These are phyloP conservation scores for Phytophthora vignae DNA, from an alignment of 352 stramenopile genomes.

Conservation along the genomic window DNA sequence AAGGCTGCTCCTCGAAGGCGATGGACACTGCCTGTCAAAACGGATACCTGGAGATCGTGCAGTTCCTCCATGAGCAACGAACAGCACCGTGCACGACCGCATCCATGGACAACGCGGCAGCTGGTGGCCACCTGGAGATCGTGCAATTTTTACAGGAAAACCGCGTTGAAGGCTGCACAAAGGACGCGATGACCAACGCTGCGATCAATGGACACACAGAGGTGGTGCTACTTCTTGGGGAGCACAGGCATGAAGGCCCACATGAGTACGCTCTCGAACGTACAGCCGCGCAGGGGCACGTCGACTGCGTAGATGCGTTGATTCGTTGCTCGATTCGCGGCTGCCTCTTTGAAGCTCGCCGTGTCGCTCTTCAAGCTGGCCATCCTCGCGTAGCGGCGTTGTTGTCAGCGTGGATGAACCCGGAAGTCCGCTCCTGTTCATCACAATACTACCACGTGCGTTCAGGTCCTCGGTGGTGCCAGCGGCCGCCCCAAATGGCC, in stretches of 20 bases:
- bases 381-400: conserved; percentile 32
- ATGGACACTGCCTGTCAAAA: conserved; percentile 44
- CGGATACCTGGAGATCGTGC: conserved; percentile 38
- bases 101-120: conserved; percentile 49
- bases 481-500: conserved; percentile 21
- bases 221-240: conserved; percentile 44
- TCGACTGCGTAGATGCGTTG: conserved; percentile 37
- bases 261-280: conserved; percentile 41
- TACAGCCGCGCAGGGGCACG: conserved; percentile 31
- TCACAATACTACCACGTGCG: conserved; percentile 28
- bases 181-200: conserved; percentile 45
- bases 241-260: conserved; percentile 41
- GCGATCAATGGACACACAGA: conserved; percentile 38
- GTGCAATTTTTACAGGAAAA: conserved; percentile 45
- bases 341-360: conserved; percentile 47
- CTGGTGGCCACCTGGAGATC: conserved; percentile 37
- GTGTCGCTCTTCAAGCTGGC: conserved; percentile 36
- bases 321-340: conserved; percentile 42
- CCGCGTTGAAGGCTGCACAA: conserved; percentile 45
- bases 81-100: conserved; percentile 25
- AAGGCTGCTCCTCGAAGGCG: conserved; percentile 44
- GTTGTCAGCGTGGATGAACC: conserved; percentile 42
- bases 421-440: conserved; percentile 36
- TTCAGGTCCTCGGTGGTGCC: conserved; percentile 34
- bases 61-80: conserved; percentile 35